Base-by-base conservation (phyloP, 768 basidiomycete genomes). In the Aureoboletus auriporus region DNA sequence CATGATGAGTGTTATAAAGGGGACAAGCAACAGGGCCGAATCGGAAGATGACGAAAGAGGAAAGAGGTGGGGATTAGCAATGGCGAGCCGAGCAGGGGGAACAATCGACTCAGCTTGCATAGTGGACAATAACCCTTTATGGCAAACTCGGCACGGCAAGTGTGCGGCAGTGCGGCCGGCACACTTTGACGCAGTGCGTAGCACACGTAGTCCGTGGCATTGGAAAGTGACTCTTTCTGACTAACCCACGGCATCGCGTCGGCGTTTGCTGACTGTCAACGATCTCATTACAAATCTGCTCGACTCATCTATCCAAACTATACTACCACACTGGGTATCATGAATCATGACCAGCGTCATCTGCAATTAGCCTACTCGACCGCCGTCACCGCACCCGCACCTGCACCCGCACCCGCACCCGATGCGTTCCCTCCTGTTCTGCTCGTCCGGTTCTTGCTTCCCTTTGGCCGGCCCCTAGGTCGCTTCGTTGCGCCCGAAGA, bases 401-500 rank as follows among this genome's bases (percentile, higher is more conserved):
- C 37, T 11, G 20, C 39, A 16, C 55, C 57, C n/a, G 20, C 39
- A 16, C 55, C 57, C n/a, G 50, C 39, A 16, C 55, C 57, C 17
- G 53, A 34, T 11, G 30, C 44, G 37, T 54, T 50, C 14, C 57
- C 63, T 13, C 55, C 51, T 35, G 56, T 8, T 44, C 46, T 61
- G 41, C 57, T 51, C 0, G 52, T 52, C 41, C 66, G 63, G 28
- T 84, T 86, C 65, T 83, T 85, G 61, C 84, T 87, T 2, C 85
- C 85, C 57, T 82, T 83, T 30, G 84, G 84, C 8, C 84, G 68
- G 26, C 84, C 84, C 37, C 84, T 70, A 0, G 84, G 80, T 12
- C 83, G 66, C 52, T 84, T 86, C 7, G 62, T 56, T 12, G 63
- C 54, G 1, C 58, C 52, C 33, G 54, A 26, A 6, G 61, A 44